Evolutionary conservation across 2,329 filamentous ascomycete genomes (phyloP), one percentile per base, ranked within the genome.

Genomic region (Emergomyces orientalis): DNA sequence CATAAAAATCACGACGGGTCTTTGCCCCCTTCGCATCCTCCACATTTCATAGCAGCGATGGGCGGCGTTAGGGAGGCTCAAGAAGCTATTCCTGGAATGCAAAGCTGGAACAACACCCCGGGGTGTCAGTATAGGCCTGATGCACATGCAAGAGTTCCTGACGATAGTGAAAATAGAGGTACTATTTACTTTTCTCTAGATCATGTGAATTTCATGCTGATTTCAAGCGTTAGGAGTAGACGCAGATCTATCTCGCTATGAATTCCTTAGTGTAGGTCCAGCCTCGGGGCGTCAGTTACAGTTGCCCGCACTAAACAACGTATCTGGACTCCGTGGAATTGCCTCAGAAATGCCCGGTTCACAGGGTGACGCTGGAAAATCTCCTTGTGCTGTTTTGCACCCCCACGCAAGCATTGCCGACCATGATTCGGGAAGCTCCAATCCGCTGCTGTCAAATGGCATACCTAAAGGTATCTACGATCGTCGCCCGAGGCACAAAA

Each of bases 401-500:
- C 3, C 5, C 14, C 8, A 25, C 4, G n/a, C 34, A 17, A 52
- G 8, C 11, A 14, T 25, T 17, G 13, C 54, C 6, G 27, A 56
- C n/a, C 34, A 13, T 17, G 54, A 41, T 27, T 37, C 22, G 3
- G 22, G 22, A 27, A 17, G 19, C 25, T 14, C 41, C 17, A 19
- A 59, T 30, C 56, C 37, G 14, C 25, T 13, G 13, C 13, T 47
- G 19, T 9, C 39, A 19, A 34, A 47, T 22, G 41, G 8, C 25
- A n/a, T 45, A 34, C 34, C 11, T 34, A 2, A 13, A 30, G 22
- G 43, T 3, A 30, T 3, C 58, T 37, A 17, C 63, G 78, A 83
- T 62, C 84, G 79, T 67, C 76, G 76, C 52, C 73, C 79, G 25
- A 79, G 86, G 37, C 76, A 80, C 66, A 88, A 82, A 71, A 86